Evolutionary conservation across 345 rosid species (phyloP), one percentile per base, ranked within the genome.

Genomic region (Camelina neglecta): DNA sequence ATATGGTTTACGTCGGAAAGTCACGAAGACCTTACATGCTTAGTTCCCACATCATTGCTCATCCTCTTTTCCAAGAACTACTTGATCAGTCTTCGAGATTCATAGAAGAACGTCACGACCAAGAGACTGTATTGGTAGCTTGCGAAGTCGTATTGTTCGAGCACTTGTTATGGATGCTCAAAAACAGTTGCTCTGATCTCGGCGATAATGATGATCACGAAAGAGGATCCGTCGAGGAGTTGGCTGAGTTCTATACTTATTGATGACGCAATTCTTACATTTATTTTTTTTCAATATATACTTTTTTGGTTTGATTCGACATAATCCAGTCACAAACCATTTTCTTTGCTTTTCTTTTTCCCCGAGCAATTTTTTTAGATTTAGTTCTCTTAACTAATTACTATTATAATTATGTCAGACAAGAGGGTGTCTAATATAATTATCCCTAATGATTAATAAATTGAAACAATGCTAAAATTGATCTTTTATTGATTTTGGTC

Each of bases 71-170:
- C 45, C 95, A 83, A 64, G 92, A 88, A 75, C 75, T 92, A 80
- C 74, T 89, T 15, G 91, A 83, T 26, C 75, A 91, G 79, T 88
- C 94, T 4, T 72, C 79, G 7, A 85, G 80, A 55, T 54, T 42
- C 23, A 60, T 54, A 2, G 72, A 72, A n/a, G 80, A 55, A 45
- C 68, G 24, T 44, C 42, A 80, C 0, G 80, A 63, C 2, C 75
- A 74, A 4, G 82, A 72, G 33, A 76, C 83, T 0, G 82, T 82
- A 47, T 55, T 56, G 47, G 90, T 86, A 56, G 82, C 88, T 71
- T 92, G 97, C 56, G 97, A 92, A 78, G 97, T 90, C 24, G 97
- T 94, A 35, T 69, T 94, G 85, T 94, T 95, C 65, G 97, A 92
- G 77, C 99, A 95, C 75, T 82, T 95, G 87, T 61, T 94, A 76